phyloP scores from a whole-genome alignment of 2,329 filamentous ascomycete genomes.

The Xylaria sp. region DNA sequence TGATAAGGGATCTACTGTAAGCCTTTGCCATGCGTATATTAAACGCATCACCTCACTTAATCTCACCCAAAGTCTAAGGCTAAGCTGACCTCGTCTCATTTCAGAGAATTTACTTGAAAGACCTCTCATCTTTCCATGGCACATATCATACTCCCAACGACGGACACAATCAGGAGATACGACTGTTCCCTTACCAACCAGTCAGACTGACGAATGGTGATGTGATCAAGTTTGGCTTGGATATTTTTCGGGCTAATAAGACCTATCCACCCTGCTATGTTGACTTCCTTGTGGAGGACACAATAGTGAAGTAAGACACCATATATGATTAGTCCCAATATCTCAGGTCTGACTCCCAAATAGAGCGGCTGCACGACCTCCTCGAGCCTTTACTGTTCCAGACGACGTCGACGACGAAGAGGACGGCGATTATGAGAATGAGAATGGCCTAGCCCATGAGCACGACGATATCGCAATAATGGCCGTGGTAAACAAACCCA shows the following conservation, averaged over 20 bases:
- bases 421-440: constrained; percentile 13
- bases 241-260: constrained; percentile 35
- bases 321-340: background rate
- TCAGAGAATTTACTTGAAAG: constrained; percentile 42
- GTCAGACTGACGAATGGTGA: constrained; percentile 34
- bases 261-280: constrained; percentile 38
- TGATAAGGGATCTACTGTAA: constrained; percentile 17
- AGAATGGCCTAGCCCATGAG: constrained; percentile 7
- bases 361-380: constrained; percentile 20
- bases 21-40: background rate
- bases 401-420: constrained; percentile 36
- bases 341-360: constrained; percentile 9
- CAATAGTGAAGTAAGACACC: constrained; percentile 15
- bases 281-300: constrained; percentile 30
- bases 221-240: constrained; percentile 36
- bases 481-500: background rate
- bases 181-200: constrained; percentile 19
- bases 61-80: background rate
- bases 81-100: background rate
- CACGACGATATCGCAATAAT: background rate
- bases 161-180: constrained; percentile 19
- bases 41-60: background rate
- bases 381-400: constrained; percentile 38
- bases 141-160: constrained; percentile 40
- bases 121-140: constrained; percentile 49